A percentile compares a stretch with the other conserved stretches of the same genome.
Evolutionary conservation across 129 eudicot species (phyloP).

Genomic region (Chrysanthemum seticuspe): DNA sequence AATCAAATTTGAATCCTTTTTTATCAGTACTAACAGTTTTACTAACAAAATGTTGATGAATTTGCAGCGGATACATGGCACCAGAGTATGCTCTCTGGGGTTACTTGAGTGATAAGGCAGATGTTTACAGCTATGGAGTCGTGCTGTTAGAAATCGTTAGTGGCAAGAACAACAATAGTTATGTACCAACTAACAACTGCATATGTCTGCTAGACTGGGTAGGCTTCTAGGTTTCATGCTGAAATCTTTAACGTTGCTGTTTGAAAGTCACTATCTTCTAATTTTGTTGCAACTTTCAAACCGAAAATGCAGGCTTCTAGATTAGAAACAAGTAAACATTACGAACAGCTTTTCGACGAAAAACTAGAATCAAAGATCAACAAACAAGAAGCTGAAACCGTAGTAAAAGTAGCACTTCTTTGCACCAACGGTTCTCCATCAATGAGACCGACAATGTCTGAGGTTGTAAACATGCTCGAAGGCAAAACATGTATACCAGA

Average conservation of each 20-base stretch:
- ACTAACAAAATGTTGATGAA: background rate
- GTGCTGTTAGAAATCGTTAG: constrained; percentile 73
- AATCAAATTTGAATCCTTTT: background rate
- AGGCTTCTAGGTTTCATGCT: constrained; percentile 6
- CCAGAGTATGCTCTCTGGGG: constrained; percentile 94
- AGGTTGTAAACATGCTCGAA: constrained; percentile 71
- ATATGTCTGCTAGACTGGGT: constrained; percentile 90
- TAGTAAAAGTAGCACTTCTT: constrained; percentile 60
- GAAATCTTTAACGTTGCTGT: background rate
- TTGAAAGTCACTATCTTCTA: too few species aligned
- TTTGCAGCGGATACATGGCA: constrained; percentile 92
- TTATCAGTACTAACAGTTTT: background rate
- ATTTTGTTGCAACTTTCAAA: background rate
- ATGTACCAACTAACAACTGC: constrained; percentile 55
- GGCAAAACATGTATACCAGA: constrained; percentile 62
- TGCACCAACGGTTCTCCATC: constrained; percentile 70
- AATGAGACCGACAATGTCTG: constrained; percentile 74
- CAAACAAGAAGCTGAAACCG: constrained; percentile 57
- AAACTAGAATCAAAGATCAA: constrained; percentile 40
- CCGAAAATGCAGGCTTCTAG: constrained; percentile 56
- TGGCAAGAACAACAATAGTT: constrained; percentile 75
- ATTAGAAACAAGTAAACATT: constrained; percentile 46
- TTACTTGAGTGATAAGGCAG: constrained; percentile 77
- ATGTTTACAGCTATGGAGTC: constrained; percentile 86
- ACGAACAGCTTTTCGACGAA: constrained; percentile 61